Evolutionary conservation across 495 filamentous ascomycete genomes (phyloP), one percentile per base, ranked within the genome.

Genomic region (Penicillium dipodomyicola): DNA sequence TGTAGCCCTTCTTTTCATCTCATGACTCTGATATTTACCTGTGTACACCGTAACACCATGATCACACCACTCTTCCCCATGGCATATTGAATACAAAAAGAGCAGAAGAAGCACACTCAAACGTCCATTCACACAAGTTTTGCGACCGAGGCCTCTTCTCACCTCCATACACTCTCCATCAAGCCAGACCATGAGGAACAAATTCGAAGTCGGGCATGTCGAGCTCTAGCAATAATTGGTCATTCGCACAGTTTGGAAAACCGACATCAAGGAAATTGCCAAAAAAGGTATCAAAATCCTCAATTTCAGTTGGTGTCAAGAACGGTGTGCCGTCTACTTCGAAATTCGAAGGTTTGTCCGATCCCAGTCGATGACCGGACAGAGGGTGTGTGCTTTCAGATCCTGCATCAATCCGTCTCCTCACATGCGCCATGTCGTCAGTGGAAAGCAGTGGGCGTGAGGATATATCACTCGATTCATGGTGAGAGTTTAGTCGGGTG

Each of bases 241-340:
- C 43, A 22, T 47, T 46, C n/a, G 54, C 40, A 17, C 35, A 45
- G 14, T 40, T 68, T 4, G 65, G 65, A 22, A 65, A 50, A 35
- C 57, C 63, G 33, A 68, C 57, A 48, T 68, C 59, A 23, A 59
- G 30, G 19, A 68, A 64, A 52, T 68, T 63, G 8, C 45, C 49
- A 6, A 68, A 64, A 23, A 64, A 53, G 6, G 49, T 50, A 23
- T 66, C 63, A 29, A 64, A 59, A 27, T 58, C 54, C 14, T 52
- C 49, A 17, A 60, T 25, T 14, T 39, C 43, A 7, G 54, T 11
- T 1, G 56, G 39, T 8, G 22, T 27, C 5, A 52, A 23, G 30
- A 45, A 50, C 17, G 45, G 41, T 4, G 5, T 32, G 14, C 6
- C 27, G 50, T 52, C 44, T 30, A 12, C 32, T 6, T 59, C 40